These are phyloP conservation scores for Colletotrichum filicis DNA, from an alignment of 2,329 filamentous ascomycete species.

Conservation along the genomic window DNA sequence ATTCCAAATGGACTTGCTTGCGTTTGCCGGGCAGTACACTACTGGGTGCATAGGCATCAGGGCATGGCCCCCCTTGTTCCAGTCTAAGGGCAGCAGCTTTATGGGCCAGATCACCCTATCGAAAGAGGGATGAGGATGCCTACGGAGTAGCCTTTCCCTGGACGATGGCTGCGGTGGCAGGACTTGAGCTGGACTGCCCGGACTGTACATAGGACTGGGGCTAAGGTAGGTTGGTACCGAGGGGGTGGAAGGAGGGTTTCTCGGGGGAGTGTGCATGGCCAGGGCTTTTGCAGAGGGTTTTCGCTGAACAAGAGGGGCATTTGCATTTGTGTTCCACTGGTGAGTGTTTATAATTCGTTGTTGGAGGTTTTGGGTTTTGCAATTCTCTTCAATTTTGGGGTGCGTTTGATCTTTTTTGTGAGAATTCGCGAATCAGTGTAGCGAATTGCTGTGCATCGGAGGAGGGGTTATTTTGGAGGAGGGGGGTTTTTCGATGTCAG, in stretches of 20 bases:
- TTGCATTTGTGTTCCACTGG: not conserved
- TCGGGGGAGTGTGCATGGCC: not conserved
- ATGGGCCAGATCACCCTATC: not conserved
- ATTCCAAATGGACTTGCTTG: conserved; percentile 13
- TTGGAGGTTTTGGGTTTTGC: not conserved
- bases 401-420: not conserved
- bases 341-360: not conserved
- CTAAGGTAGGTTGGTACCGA: not conserved
- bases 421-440: conserved; percentile 15
- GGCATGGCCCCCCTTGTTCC: not conserved
- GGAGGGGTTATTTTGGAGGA: not conserved
- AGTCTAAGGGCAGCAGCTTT: not conserved
- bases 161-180: not conserved
- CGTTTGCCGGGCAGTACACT: not conserved
- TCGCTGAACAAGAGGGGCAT: conserved; percentile 1
- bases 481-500: not conserved
- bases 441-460: not conserved
- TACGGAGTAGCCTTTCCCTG: not conserved
- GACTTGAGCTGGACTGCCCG: not conserved
- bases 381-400: not conserved
- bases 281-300: not conserved
- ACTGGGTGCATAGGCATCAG: not conserved
- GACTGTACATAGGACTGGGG: not conserved
- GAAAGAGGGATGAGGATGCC: not conserved
- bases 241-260: not conserved